Evolutionary conservation across 2,329 filamentous ascomycete species (phyloP).

Genomic region (Orbilia javanica): DNA sequence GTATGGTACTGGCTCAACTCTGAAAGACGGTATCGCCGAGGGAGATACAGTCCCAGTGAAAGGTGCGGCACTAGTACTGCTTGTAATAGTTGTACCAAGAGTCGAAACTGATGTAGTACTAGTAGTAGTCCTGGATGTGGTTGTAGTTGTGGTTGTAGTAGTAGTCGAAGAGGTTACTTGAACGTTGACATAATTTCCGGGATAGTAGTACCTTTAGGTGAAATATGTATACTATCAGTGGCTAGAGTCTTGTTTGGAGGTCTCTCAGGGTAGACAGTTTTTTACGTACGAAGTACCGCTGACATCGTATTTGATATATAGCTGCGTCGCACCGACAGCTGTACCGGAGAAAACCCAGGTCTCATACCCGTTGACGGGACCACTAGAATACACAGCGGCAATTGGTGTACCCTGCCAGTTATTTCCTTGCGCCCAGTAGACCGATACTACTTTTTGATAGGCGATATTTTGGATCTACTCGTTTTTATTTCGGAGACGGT

Average conservation of each 20-base stretch:
- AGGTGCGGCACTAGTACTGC: constrained; percentile 26
- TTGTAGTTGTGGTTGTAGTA: constrained; percentile 12
- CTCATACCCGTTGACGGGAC: constrained; percentile 60
- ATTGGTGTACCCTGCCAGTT: constrained; percentile 60
- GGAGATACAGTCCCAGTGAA: constrained; percentile 54
- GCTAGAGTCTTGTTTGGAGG: no score
- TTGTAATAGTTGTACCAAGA: constrained; percentile 10
- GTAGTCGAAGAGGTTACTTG: constrained; percentile 51
- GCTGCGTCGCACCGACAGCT: constrained; percentile 62
- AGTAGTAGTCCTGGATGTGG: constrained; percentile 26
- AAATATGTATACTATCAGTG: not conserved
- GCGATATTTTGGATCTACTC: constrained; percentile 62
- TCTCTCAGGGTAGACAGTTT: not conserved
- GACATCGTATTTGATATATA: constrained; percentile 63
- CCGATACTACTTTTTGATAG: constrained; percentile 60
- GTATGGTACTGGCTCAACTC: constrained; percentile 60
- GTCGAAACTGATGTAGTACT: constrained; percentile 3
- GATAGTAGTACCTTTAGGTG: constrained; percentile 61
- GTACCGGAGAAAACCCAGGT: constrained; percentile 62
- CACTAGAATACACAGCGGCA: constrained; percentile 58
- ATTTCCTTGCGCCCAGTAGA: constrained; percentile 61
- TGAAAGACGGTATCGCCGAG: constrained; percentile 60
- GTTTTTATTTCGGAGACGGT: not conserved
- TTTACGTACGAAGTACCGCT: constrained; percentile 60
- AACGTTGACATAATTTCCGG: constrained; percentile 62